Conservation (phyloP, 495 filamentous ascomycete genomes). For the Clohesyomyces aquaticus region DNA sequence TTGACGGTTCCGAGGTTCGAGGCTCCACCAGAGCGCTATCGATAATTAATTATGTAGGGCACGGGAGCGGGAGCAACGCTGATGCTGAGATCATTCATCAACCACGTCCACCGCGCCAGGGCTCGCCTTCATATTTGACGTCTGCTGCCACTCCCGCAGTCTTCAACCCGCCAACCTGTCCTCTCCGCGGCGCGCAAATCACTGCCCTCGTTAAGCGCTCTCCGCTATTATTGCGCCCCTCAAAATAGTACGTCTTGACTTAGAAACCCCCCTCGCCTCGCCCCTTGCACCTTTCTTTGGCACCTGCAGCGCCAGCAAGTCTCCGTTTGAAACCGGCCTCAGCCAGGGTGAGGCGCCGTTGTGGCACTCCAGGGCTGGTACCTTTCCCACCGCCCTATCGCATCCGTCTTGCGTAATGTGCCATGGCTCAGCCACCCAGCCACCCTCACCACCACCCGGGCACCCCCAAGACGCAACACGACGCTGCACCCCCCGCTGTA, state of each 20-base stretch:
- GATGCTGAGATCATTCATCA: background rate
- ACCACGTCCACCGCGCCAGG: no score
- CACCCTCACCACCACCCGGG: background rate
- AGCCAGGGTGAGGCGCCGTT: constrained; percentile 18
- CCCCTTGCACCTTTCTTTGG: constrained; percentile 18
- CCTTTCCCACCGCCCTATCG: no score
- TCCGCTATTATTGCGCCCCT: background rate
- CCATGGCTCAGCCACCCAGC: constrained; percentile 12
- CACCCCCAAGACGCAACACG: background rate
- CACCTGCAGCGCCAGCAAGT: background rate
- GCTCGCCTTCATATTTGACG: no score
- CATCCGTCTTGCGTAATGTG: constrained; percentile 13
- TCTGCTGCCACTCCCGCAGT: constrained; percentile 1
- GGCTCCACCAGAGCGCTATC: no score
- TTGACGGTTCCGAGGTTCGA: no score
- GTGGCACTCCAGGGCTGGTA: constrained; percentile 21
- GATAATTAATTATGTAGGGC: no score
- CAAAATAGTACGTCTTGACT: constrained; percentile 20
- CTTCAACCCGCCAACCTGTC: background rate
- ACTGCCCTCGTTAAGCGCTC: constrained; percentile 21
- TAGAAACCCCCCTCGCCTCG: background rate
- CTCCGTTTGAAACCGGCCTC: constrained; percentile 25
- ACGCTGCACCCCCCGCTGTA: background rate
- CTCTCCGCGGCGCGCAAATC: background rate
- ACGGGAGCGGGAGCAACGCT: background rate